Percentiles rank a stretch among this genome's conserved stretches.
Evolutionary conservation across 306 rosid genomes (phyloP).

Genomic region (Sicyos edulis): DNA sequence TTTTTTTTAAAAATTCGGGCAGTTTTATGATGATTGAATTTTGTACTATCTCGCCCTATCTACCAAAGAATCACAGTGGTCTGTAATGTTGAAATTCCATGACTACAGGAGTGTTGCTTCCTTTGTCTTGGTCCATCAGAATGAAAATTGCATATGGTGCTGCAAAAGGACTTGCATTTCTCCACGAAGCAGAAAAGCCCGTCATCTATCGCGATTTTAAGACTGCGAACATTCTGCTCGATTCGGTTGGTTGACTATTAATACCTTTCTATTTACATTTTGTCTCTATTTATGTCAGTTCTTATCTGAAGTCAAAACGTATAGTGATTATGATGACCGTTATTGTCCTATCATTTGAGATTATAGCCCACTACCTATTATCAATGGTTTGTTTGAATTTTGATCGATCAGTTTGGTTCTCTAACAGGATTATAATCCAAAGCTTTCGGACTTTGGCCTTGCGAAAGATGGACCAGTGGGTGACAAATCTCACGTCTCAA

Average conservation of each 20-base stretch:
- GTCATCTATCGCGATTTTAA: conserved; percentile 97
- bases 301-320: neutral
- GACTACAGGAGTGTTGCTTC: conserved; percentile 71
- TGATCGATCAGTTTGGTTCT: neutral
- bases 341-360: neutral
- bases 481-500: conserved; percentile 91
- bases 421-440: conserved; percentile 85
- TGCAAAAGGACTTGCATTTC: conserved; percentile 96
- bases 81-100: conserved; percentile 17
- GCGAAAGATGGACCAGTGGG: conserved; percentile 98
- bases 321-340: neutral
- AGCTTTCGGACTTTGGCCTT: conserved; percentile 94
- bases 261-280: neutral
- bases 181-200: conserved; percentile 91
- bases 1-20: too few species aligned
- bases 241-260: conserved; percentile 47
- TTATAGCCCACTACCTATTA: neutral
- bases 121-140: conserved; percentile 92
- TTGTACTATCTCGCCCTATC: neutral
- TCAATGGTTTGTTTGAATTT: neutral
- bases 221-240: conserved; percentile 87
- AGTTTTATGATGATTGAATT: neutral
- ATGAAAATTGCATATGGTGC: conserved; percentile 97
- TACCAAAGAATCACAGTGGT: neutral
- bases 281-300: neutral